Percentiles rank a stretch among this genome's conserved stretches.
phyloP scores from a whole-genome alignment of 768 basidiomycete species.

The Tylopilus sp. region DNA sequence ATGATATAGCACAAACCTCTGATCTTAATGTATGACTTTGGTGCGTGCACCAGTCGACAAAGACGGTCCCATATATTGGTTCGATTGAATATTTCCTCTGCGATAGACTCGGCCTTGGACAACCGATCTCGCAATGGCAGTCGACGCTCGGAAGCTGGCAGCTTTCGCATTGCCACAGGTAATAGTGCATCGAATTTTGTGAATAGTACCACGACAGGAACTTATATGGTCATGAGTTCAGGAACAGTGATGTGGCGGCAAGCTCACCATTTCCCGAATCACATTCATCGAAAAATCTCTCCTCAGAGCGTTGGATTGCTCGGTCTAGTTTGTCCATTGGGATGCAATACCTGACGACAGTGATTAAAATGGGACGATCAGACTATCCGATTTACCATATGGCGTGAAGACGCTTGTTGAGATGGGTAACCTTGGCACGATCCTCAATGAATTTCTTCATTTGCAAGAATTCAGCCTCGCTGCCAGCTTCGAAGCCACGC shows the following conservation, averaged over 20 bases:
- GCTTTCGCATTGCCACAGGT: not conserved
- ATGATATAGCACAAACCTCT: not conserved
- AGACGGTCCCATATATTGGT: not conserved
- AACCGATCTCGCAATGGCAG: not conserved
- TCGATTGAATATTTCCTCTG: not conserved
- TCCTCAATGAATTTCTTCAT: slow-evolving; percentile 3
- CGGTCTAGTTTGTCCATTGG: not conserved
- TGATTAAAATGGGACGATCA: not conserved
- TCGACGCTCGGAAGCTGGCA: not conserved
- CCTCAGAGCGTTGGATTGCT: not conserved
- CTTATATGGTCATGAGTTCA: not conserved
- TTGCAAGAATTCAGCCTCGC: not conserved
- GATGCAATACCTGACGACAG: not conserved
- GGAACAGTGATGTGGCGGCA: not conserved
- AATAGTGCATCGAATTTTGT: not conserved
- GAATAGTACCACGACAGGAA: not conserved
- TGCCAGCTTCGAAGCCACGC: slow-evolving; percentile 4
- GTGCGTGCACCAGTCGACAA: not conserved
- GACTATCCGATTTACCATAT: not conserved
- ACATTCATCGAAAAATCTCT: not conserved
- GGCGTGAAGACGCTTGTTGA: slow-evolving; percentile 5
- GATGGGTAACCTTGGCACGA: not conserved
- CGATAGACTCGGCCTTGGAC: not conserved
- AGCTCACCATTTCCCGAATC: not conserved
- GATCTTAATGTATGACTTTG: not conserved